These are phyloP conservation scores for Malbranchea cinnamomea DNA, from an alignment of 2,329 filamentous ascomycete species.

Conservation along the genomic window DNA sequence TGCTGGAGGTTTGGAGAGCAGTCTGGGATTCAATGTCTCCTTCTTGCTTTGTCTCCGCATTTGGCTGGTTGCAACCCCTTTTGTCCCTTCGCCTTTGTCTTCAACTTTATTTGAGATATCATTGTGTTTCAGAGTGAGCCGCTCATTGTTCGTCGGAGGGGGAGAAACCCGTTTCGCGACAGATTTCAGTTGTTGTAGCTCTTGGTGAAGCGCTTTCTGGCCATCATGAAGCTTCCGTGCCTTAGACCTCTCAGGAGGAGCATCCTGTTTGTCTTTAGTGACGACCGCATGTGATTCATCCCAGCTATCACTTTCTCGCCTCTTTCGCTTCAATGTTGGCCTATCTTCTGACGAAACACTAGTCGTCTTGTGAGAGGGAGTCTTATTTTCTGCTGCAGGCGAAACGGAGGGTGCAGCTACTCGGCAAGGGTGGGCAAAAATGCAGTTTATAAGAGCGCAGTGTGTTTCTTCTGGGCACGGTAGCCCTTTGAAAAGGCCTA, in stretches of 20 bases:
- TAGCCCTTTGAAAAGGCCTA: conserved; percentile 38
- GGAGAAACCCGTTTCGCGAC: conserved; percentile 16
- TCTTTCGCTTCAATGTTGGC: conserved; percentile 18
- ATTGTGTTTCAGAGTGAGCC: conserved; percentile 5
- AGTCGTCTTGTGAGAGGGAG: background rate
- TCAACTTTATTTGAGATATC: background rate
- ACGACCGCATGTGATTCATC: background rate
- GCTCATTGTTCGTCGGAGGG: conserved; percentile 15
- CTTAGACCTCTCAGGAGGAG: too few relatives aligned
- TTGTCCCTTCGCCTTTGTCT: background rate
- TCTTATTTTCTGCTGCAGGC: conserved; percentile 1
- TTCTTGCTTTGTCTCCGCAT: conserved; percentile 18
- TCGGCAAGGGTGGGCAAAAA: conserved; percentile 37
- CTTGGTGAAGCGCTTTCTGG: conserved; percentile 9
- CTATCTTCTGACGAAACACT: conserved; percentile 5
- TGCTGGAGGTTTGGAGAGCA: conserved; percentile 29
- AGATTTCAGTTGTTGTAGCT: conserved; percentile 12
- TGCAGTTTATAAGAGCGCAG: conserved; percentile 41
- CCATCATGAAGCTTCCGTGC: too few relatives aligned
- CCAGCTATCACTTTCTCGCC: background rate
- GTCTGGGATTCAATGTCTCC: conserved; percentile 31
- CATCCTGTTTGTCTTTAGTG: too few relatives aligned
- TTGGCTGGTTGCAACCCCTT: background rate
- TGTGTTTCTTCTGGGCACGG: conserved; percentile 36
- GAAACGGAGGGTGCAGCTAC: conserved; percentile 9